A percentile compares a stretch with the other conserved stretches of the same genome.
Conservation (phyloP, 345 rosid genomes). For the Gynandropsis gynandra region DNA sequence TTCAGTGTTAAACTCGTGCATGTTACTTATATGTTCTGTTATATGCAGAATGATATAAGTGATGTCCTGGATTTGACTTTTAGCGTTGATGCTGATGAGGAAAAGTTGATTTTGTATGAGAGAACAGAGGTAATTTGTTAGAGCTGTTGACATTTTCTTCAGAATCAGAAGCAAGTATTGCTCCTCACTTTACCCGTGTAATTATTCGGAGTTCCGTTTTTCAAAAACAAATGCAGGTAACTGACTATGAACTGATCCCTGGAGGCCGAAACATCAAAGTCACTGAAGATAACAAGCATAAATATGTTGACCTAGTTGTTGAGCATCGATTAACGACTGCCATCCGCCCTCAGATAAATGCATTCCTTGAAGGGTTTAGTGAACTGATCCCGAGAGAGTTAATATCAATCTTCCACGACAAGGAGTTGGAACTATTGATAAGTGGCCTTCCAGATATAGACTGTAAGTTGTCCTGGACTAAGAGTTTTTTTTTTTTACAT, state of each 20-base stretch:
- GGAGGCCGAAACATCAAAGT: conserved; percentile 89
- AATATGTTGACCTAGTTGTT: conserved; percentile 78
- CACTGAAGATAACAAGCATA: conserved; percentile 91
- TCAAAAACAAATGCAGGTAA: conserved; percentile 46
- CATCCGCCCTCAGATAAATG: conserved; percentile 94
- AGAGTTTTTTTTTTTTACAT: background rate
- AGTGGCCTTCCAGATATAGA: conserved; percentile 98
- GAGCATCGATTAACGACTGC: conserved; percentile 95
- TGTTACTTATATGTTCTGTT: conserved; percentile 17
- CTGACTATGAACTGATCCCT: conserved; percentile 86
- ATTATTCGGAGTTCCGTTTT: background rate
- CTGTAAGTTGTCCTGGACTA: conserved; percentile 40
- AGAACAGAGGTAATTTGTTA: conserved; percentile 51
- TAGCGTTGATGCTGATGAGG: conserved; percentile 98
- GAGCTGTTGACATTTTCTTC: background rate
- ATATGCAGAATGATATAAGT: conserved; percentile 72
- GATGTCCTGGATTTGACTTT: conserved; percentile 82
- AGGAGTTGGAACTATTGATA: conserved; percentile 84
- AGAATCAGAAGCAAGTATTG: background rate
- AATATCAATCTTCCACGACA: conserved; percentile 84
- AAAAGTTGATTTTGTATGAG: conserved; percentile 78
- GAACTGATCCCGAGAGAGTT: conserved; percentile 73
- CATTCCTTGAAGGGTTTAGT: conserved; percentile 79
- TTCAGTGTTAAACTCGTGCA: background rate
- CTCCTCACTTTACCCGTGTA: background rate